phyloP scores from a whole-genome alignment of 2,329 filamentous ascomycete species.

The Alternaria longipes region DNA sequence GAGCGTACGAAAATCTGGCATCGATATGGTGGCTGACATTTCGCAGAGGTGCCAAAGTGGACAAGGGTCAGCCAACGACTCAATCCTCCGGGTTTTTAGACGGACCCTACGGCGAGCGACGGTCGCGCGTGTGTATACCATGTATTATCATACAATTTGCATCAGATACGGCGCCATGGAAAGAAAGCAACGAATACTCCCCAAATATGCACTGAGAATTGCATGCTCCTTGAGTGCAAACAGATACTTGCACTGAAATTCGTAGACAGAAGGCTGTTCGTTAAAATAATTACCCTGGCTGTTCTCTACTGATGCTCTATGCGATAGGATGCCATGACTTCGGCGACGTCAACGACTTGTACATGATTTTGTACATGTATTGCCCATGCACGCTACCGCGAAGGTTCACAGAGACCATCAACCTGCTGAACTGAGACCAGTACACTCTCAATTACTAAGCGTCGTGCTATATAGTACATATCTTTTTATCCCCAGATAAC shows the following conservation, averaged over 20 bases:
- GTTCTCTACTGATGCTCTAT: neutral
- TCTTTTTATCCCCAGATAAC: neutral
- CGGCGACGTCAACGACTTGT: neutral
- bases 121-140: conserved; percentile 33
- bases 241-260: neutral
- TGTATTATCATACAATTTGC: conserved; percentile 34
- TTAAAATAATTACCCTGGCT: neutral
- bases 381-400: neutral
- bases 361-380: neutral
- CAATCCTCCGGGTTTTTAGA: conserved; percentile 92
- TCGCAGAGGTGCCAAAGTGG: conserved; percentile 71
- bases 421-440: neutral
- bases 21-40: conserved; percentile 39
- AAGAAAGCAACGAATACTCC: neutral
- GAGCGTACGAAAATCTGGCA: neutral
- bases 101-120: neutral
- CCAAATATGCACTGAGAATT: neutral
- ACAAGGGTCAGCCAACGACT: conserved; percentile 92
- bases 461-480: neutral
- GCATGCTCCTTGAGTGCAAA: neutral
- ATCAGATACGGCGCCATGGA: conserved; percentile 24
- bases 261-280: neutral
- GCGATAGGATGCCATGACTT: neutral
- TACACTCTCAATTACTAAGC: neutral
- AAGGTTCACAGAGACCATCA: neutral